phyloP scores from a whole-genome alignment of 352 stramenopile genomes.

The Phytophthora hybrid region DNA sequence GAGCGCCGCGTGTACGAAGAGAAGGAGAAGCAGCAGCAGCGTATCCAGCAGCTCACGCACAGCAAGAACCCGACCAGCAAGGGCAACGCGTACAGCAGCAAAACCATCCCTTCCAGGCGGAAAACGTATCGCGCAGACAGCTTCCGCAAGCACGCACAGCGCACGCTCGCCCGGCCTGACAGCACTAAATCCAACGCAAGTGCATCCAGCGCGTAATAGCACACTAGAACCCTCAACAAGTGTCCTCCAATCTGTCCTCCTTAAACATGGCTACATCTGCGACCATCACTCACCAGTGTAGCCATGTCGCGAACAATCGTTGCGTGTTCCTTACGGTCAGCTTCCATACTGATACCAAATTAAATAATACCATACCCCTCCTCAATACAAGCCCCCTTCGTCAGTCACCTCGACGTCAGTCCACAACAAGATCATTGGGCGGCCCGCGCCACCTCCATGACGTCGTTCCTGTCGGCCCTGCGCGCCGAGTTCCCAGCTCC shows the following conservation, averaged over 20 bases:
- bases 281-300: slow-evolving; percentile 27
- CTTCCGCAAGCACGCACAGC: slow-evolving; percentile 50
- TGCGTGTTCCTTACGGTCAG: slow-evolving; percentile 19
- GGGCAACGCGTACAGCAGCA: slow-evolving; percentile 53
- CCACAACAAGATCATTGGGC: slow-evolving; percentile 25
- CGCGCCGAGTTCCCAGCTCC: slow-evolving; percentile 36
- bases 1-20: slow-evolving; percentile 77
- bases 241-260: not conserved
- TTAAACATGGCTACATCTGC: not conserved
- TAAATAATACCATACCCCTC: not conserved
- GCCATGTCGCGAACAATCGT: slow-evolving; percentile 19
- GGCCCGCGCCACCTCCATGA: slow-evolving; percentile 21
- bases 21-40: slow-evolving; percentile 69
- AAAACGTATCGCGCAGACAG: slow-evolving; percentile 64
- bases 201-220: slow-evolving; percentile 32
- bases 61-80: slow-evolving; percentile 43
- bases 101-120: slow-evolving; percentile 49
- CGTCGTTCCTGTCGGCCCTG: slow-evolving; percentile 44
- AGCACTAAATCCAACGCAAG: slow-evolving; percentile 32
- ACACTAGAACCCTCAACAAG: not conserved
- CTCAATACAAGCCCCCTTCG: slow-evolving; percentile 26
- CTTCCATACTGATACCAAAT: slow-evolving; percentile 10
- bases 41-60: slow-evolving; percentile 56
- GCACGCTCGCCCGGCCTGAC: slow-evolving; percentile 35
- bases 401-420: not conserved